Percentiles rank a stretch among this genome's conserved stretches.
Evolutionary conservation across 2,329 filamentous ascomycete genomes (phyloP).

Genomic region (Monosporascus sp.): DNA sequence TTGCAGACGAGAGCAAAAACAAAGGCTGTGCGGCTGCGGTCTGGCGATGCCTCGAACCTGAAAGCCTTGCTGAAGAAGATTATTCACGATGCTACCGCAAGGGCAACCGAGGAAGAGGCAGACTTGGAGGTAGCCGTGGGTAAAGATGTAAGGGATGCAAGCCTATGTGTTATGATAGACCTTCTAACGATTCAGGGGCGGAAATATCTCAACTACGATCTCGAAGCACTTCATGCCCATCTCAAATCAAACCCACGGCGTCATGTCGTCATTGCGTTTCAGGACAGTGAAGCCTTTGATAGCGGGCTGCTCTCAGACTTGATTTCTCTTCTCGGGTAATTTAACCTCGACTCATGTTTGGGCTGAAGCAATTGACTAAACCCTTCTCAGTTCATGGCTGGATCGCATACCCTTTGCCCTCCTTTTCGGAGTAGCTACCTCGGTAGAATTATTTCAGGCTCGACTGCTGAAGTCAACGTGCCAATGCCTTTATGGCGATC

Average conservation of each 20-base stretch:
- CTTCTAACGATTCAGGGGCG: constrained; percentile 41
- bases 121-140: constrained; percentile 40
- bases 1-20: constrained; percentile 43
- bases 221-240: constrained; percentile 62
- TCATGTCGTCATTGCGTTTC: constrained; percentile 66
- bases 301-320: constrained; percentile 65
- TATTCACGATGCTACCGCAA: constrained; percentile 58
- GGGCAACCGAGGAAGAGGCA: constrained; percentile 45
- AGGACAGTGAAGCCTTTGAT: constrained; percentile 81
- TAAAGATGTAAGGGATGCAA: constrained; percentile 37
- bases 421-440: constrained; percentile 76
- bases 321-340: constrained; percentile 62
- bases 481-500: constrained; percentile 60
- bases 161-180: constrained; percentile 1
- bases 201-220: constrained; percentile 71
- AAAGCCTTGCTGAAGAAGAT: constrained; percentile 69
- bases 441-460: constrained; percentile 72
- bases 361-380: constrained; percentile 2
- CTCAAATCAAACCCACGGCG: constrained; percentile 46
- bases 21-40: constrained; percentile 61
- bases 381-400: constrained; percentile 50
- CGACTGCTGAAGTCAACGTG: constrained; percentile 65
- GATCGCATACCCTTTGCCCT: constrained; percentile 72
- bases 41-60: constrained; percentile 66
- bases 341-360: constrained; percentile 23